These are phyloP conservation scores for Yamadazyma songkhlaensis DNA, from an alignment of 1,139 yeast species.

Conservation along the genomic window DNA sequence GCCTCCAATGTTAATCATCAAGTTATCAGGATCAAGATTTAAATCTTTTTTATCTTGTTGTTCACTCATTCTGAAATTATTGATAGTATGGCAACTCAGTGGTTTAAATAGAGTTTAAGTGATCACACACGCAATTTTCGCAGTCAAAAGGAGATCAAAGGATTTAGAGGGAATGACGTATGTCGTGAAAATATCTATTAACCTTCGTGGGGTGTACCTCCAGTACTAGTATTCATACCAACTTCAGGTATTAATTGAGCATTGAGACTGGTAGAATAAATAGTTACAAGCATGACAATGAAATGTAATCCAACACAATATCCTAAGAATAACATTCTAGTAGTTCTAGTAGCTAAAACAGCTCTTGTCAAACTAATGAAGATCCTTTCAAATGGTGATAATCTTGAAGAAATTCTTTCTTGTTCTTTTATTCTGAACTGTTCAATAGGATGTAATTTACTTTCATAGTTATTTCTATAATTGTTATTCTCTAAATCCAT, in stretches of 20 bases:
- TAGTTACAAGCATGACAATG: slow-evolving; percentile 63
- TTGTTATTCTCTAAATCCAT: slow-evolving; percentile 57
- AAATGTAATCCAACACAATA: slow-evolving; percentile 79
- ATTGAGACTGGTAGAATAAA: slow-evolving; percentile 52
- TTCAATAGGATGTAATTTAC: slow-evolving; percentile 78
- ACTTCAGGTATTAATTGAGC: slow-evolving; percentile 50
- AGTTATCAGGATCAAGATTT: slow-evolving; percentile 19
- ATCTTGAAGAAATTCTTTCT: slow-evolving; percentile 67
- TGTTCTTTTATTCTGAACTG: slow-evolving; percentile 78
- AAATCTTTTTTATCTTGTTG: neutral
- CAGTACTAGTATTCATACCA: slow-evolving; percentile 46
- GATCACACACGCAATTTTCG: neutral
- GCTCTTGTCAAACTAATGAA: slow-evolving; percentile 73
- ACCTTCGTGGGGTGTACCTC: slow-evolving; percentile 24
- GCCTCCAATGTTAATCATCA: slow-evolving; percentile 35
- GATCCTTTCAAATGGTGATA: slow-evolving; percentile 79
- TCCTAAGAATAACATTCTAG: slow-evolving; percentile 68
- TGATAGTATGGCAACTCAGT: too few relatives aligned
- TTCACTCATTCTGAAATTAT: neutral
- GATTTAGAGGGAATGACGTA: slow-evolving; percentile 1
- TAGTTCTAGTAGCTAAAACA: slow-evolving; percentile 67
- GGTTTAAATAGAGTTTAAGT: neutral
- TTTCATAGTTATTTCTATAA: slow-evolving; percentile 67
- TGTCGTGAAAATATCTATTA: too few relatives aligned
- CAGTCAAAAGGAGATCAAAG: slow-evolving; percentile 1